Conservation (phyloP, 2,329 filamentous ascomycete genomes). For the Boeremia lycopersici region DNA sequence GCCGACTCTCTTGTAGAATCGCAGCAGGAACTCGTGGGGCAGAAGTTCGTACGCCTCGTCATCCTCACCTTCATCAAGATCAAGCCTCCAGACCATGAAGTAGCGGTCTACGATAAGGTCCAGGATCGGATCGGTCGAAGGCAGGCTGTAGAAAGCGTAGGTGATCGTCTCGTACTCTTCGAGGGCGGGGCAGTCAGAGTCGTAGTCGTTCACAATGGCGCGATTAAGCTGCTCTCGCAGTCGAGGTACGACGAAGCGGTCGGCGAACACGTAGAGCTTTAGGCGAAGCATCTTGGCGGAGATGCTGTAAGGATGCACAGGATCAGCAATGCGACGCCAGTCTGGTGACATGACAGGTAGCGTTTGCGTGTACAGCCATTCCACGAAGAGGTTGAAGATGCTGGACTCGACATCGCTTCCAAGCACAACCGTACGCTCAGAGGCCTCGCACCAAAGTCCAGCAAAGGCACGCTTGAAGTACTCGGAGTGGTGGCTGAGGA, state of each 20-base stretch:
- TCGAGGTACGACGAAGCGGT: slow-evolving; percentile 13
- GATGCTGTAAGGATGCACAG: slow-evolving; percentile 7
- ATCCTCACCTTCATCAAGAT: slow-evolving; percentile 12
- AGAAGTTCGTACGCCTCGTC: slow-evolving; percentile 7
- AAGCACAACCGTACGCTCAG: slow-evolving; percentile 12
- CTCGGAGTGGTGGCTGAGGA: slow-evolving; percentile 19
- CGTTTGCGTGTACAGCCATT: slow-evolving; percentile 21
- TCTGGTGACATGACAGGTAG: slow-evolving; percentile 8
- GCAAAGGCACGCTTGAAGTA: slow-evolving; percentile 20
- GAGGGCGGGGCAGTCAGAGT: slow-evolving; percentile 9
- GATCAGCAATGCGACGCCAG: slow-evolving; percentile 14
- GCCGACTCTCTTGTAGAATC: slow-evolving; percentile 12
- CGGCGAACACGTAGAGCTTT: slow-evolving; percentile 18
- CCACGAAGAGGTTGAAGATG: slow-evolving; percentile 18
- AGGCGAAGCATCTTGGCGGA: slow-evolving; percentile 13
- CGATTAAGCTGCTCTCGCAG: slow-evolving; percentile 8
- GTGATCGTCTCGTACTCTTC: slow-evolving; percentile 13
- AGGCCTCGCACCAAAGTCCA: slow-evolving; percentile 17
- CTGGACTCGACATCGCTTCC: slow-evolving; percentile 13
- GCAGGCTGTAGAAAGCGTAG: slow-evolving; percentile 19
- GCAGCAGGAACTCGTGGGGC: slow-evolving; percentile 7
- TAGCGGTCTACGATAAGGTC: slow-evolving; percentile 18
- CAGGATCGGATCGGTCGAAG: slow-evolving; percentile 12
- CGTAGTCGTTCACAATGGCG: slow-evolving; percentile 11
- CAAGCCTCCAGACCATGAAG: slow-evolving; percentile 14